These are phyloP conservation scores for Amphicarpaea edgeworthii DNA, from an alignment of 306 rosid genomes.

Conservation along the genomic window DNA sequence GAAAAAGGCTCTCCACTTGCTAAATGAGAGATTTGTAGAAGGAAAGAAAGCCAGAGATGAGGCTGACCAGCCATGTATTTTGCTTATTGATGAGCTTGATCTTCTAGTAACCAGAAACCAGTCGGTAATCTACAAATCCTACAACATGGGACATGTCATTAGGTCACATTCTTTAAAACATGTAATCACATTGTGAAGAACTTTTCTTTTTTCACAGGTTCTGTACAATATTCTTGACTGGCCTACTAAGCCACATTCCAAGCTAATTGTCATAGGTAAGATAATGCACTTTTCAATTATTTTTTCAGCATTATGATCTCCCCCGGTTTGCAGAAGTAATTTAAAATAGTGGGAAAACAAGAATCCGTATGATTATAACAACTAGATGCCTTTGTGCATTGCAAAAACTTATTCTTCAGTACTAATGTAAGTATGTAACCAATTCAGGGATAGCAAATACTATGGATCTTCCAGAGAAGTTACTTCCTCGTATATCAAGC, in stretches of 20 bases:
- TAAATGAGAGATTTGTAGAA: constrained; percentile 80
- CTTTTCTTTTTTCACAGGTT: constrained; percentile 60
- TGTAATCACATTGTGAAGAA: constrained; percentile 15
- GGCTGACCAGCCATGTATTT: constrained; percentile 87
- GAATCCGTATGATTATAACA: constrained; percentile 22
- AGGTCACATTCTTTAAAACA: constrained; percentile 1
- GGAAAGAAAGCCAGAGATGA: constrained; percentile 69
- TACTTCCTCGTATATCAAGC: constrained; percentile 98
- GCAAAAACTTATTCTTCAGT: constrained; percentile 33
- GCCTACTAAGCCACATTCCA: constrained; percentile 95
- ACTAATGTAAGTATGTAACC: constrained; percentile 34
- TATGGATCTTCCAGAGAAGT: constrained; percentile 98
- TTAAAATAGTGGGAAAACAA: constrained; percentile 17
- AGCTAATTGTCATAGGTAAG: constrained; percentile 86
- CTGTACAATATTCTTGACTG: constrained; percentile 95
- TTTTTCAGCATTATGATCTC: constrained; percentile 23
- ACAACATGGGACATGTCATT: constrained; percentile 40
- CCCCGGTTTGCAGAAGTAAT: constrained; percentile 11
- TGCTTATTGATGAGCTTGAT: constrained; percentile 96
- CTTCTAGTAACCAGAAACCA: constrained; percentile 97
- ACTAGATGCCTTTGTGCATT: constrained; percentile 38
- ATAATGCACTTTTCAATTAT: constrained; percentile 5
- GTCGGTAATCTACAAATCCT: constrained; percentile 66
- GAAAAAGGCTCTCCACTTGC: constrained; percentile 90
- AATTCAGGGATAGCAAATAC: constrained; percentile 95